phyloP scores from a whole-genome alignment of 2,329 filamentous ascomycete species.

The Xylariaceae sp. region DNA sequence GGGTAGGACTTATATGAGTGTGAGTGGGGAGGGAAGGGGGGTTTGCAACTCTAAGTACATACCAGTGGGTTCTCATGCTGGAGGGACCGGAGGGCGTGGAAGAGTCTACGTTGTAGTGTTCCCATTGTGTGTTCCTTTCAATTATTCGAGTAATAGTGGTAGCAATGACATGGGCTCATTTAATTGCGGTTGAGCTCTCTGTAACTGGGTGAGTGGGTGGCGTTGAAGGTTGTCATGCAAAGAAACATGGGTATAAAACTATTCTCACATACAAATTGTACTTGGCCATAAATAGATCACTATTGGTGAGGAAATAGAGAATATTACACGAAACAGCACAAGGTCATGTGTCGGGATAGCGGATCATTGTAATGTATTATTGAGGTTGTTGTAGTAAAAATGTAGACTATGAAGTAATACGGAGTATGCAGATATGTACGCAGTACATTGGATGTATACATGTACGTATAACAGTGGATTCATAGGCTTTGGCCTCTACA shows the following conservation, averaged over 20 bases:
- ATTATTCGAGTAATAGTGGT: background rate
- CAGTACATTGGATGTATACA: too few relatives aligned
- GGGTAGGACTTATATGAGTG: too few relatives aligned
- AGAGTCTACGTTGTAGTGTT: constrained; percentile 40
- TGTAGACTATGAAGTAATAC: too few relatives aligned
- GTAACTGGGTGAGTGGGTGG: background rate
- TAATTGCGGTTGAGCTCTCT: background rate
- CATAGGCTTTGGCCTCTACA: background rate
- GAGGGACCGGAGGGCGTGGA: constrained; percentile 58
- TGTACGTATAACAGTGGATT: too few relatives aligned
- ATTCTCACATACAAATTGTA: too few relatives aligned
- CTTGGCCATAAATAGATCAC: background rate
- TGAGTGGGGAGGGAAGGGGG: background rate
- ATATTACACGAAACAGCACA: background rate
- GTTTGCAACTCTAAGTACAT: constrained; percentile 33
- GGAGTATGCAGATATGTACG: too few relatives aligned
- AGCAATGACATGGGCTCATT: background rate
- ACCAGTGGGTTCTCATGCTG: constrained; percentile 90
- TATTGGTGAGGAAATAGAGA: background rate
- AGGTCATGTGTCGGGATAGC: background rate
- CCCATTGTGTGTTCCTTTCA: constrained; percentile 47
- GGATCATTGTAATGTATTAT: too few relatives aligned
- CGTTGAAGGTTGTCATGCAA: background rate
- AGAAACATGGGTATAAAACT: too few relatives aligned
- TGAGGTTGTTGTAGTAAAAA: background rate